Evolutionary conservation across 2,329 filamentous ascomycete species (phyloP).

Genomic region (Neofusicoccum sp.): DNA sequence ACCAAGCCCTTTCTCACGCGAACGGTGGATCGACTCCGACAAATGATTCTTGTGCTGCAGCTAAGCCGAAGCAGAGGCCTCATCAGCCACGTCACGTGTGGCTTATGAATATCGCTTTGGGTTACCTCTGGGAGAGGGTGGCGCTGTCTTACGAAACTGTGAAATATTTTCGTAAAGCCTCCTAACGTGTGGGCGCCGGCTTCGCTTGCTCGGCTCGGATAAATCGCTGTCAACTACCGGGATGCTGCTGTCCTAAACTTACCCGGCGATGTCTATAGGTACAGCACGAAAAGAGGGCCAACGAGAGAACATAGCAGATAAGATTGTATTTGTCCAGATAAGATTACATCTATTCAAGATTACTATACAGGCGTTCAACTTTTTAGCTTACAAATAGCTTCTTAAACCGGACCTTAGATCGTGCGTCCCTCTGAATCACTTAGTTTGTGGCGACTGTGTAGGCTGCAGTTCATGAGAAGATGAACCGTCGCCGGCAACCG

Average conservation of each 20-base stretch:
- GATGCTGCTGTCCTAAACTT: too few relatives aligned
- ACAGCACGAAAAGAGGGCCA: too few relatives aligned
- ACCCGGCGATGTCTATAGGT: too few relatives aligned
- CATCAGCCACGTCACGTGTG: not conserved
- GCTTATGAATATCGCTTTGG: not conserved
- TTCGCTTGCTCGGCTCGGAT: constrained; percentile 8
- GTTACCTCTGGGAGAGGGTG: too few relatives aligned
- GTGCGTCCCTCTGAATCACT: too few relatives aligned
- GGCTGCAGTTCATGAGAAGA: not conserved
- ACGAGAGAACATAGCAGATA: too few relatives aligned
- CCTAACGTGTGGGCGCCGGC: not conserved
- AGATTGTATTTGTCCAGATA: too few relatives aligned
- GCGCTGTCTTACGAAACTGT: not conserved
- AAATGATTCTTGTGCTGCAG: not conserved
- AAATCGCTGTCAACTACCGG: too few relatives aligned
- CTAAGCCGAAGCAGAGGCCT: not conserved
- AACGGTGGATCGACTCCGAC: not conserved
- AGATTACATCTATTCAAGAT: too few relatives aligned
- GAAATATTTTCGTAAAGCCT: not conserved
- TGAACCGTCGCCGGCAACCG: not conserved
- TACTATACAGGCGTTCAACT: too few relatives aligned
- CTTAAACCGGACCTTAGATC: not conserved
- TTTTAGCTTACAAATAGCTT: too few relatives aligned
- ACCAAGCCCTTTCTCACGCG: not conserved
- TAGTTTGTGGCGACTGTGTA: too few relatives aligned